Conservation (phyloP, 345 rosid species). For the Mercurialis annua region DNA sequence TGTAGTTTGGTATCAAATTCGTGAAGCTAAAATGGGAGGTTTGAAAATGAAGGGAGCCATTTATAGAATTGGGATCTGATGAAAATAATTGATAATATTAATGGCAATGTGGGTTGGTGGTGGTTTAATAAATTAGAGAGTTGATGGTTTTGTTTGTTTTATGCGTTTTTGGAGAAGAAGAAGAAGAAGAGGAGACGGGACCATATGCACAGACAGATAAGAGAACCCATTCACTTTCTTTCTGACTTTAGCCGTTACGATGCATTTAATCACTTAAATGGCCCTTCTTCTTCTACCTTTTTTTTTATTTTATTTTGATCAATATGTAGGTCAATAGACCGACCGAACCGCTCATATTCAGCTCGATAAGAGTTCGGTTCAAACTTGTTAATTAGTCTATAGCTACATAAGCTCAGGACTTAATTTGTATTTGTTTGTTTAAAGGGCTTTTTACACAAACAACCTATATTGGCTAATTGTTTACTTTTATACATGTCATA, state of each 20-base stretch:
- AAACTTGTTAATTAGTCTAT: no score
- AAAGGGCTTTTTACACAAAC: no score
- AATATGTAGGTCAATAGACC: no score
- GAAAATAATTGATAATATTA: background rate
- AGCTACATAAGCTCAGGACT: no score
- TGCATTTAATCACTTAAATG: slow-evolving; percentile 1
- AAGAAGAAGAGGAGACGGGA: background rate
- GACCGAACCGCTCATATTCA: no score
- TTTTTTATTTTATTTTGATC: no score
- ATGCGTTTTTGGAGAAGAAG: background rate
- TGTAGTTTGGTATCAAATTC: background rate
- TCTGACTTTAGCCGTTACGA: slow-evolving; percentile 1
- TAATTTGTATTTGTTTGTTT: no score
- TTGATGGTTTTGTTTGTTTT: background rate
- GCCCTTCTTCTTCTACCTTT: no score
- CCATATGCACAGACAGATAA: background rate
- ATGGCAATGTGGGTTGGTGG: background rate
- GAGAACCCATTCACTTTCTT: background rate
- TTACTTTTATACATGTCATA: no score
- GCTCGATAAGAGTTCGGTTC: no score
- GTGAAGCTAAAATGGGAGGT: background rate
- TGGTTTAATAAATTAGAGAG: background rate
- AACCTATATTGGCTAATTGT: no score
- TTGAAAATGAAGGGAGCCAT: background rate
- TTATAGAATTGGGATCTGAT: background rate